A percentile compares a stretch with the other conserved stretches of the same genome.
These are phyloP conservation scores for Nicotiana obtusifolia DNA, from an alignment of 257 asterid species.

Conservation along the genomic window DNA sequence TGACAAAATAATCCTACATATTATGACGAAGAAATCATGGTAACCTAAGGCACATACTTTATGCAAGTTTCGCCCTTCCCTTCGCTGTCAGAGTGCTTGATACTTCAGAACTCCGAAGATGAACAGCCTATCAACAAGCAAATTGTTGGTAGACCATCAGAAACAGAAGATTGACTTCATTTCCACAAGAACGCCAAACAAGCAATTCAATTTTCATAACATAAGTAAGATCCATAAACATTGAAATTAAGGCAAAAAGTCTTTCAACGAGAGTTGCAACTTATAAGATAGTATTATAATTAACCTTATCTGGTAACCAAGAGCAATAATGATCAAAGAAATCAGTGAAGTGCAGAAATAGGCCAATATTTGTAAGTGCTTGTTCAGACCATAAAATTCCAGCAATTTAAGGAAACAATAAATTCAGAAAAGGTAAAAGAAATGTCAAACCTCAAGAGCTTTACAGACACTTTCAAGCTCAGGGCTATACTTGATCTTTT, in stretches of 20 bases:
- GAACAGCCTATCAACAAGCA: constrained; percentile 52
- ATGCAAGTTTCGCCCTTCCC: constrained; percentile 32
- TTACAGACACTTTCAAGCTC: constrained; percentile 84
- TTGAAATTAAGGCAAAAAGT: not conserved
- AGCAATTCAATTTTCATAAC: not conserved
- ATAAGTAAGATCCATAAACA: not conserved
- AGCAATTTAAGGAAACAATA: not conserved
- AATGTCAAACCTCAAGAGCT: constrained; percentile 76
- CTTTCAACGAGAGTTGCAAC: not conserved
- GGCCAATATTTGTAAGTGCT: not conserved
- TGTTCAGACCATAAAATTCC: not conserved
- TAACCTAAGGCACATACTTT: not conserved
- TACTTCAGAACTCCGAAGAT: constrained; percentile 53
- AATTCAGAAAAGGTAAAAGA: not conserved
- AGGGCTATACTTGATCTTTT: constrained; percentile 66
- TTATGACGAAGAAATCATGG: constrained; percentile 7
- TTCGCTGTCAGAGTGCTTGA: constrained; percentile 28
- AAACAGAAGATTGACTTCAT: not conserved
- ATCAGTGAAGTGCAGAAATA: not conserved
- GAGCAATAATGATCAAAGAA: not conserved
- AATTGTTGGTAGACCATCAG: not conserved
- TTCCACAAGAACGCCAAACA: not conserved
- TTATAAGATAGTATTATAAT: not conserved
- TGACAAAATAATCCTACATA: constrained; percentile 22
- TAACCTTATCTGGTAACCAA: not conserved